These are phyloP conservation scores for Acmispon strigosus DNA, from an alignment of 306 rosid genomes.

Conservation along the genomic window DNA sequence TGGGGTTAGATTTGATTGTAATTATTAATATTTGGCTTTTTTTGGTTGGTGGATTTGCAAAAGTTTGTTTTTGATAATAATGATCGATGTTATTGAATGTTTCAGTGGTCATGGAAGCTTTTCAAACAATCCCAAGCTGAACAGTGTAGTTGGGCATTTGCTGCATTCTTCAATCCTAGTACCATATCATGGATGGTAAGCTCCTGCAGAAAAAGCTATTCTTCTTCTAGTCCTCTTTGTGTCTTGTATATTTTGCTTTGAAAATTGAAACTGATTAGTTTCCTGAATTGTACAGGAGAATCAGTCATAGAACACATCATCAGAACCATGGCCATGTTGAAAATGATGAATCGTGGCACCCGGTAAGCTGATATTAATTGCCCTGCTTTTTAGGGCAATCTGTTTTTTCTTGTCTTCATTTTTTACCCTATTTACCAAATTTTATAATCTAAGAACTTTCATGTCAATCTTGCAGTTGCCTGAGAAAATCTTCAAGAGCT, in stretches of 20 bases:
- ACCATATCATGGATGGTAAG: slow-evolving; percentile 99
- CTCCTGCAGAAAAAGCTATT: not conserved
- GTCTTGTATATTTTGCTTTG: not conserved
- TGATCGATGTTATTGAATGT: slow-evolving; percentile 20
- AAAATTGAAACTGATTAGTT: not conserved
- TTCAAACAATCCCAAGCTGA: slow-evolving; percentile 69
- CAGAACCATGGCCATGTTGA: slow-evolving; percentile 97
- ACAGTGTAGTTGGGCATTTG: slow-evolving; percentile 84
- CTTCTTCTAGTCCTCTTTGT: not conserved
- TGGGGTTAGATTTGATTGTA: not conserved
- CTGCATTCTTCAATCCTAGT: slow-evolving; percentile 98
- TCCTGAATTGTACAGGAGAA: slow-evolving; percentile 55
- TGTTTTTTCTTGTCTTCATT: not conserved
- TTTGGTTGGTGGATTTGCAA: not conserved
- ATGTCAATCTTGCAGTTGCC: slow-evolving; percentile 55
- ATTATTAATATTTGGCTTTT: not conserved
- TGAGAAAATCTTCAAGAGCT: slow-evolving; percentile 57
- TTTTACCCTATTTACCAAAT: not conserved
- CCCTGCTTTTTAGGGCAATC: not conserved
- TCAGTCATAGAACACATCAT: slow-evolving; percentile 93
- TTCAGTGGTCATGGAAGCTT: slow-evolving; percentile 99
- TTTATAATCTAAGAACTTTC: slow-evolving; percentile 1
- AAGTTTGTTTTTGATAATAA: not conserved
- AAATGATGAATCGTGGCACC: slow-evolving; percentile 96
- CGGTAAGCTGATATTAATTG: slow-evolving; percentile 39